Evolutionary conservation across 148 eudicot genomes (phyloP), one percentile per base, ranked within the genome.

Genomic region (Selenicereus undatus): DNA sequence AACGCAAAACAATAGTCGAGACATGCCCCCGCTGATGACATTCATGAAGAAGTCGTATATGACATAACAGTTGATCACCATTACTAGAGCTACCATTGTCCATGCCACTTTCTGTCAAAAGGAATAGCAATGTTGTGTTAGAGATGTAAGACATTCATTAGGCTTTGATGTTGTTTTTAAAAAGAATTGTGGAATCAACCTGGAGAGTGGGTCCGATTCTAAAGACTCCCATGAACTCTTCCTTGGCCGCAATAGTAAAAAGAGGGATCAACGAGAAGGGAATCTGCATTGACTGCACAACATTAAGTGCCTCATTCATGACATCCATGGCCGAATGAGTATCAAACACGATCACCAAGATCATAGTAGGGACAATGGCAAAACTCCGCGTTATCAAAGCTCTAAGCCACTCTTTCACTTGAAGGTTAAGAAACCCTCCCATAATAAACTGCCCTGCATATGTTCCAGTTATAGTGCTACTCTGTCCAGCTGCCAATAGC

Each of bases 371-470:
- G 26, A 95, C 81, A 30, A 95, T 95, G 1, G 99, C 99, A 78
- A 90, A 91, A 85, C 97, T 89, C 81, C 99, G 84, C 2, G 97
- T 93, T 36, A 93, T 90, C 65, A 95, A 71, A 5, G 99, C 93
- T 73, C 99, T 87, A 76, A 91, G 29, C 90, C 97, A 92, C 82
- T 93, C 91, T 74, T 93, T 85, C 21, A 95, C 50, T 12, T 82
- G 85, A 24, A 95, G 88, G 70, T 95, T 77, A 0, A 93, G 90
- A 82, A 92, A 95, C 42, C 97, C 99, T 48, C 92, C 93, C 97
- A 95, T 95, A 11, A 95, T 95, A 82, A 95, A 95, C 79, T 95
- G 98, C 5, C 98, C 97, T 3, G 98, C 98, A 71, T 95, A 95
- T 5, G 98, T 95, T 5, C 98, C 97, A 5, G 97, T 91, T 12